Evolutionary conservation across 129 eudicot species (phyloP).

Genomic region (Calendula officinalis): DNA sequence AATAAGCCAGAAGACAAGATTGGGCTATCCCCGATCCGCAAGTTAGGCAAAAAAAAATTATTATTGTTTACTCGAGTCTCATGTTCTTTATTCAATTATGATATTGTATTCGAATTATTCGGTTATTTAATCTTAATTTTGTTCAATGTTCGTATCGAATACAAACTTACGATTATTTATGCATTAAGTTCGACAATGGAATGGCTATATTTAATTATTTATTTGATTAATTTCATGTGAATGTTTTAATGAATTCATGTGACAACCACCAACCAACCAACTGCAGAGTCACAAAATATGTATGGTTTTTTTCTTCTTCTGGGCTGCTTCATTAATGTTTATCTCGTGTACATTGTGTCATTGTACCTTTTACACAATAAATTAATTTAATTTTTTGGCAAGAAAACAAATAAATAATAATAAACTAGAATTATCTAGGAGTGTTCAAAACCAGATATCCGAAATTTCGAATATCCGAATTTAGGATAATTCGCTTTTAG

Average conservation of each 20-base stretch:
- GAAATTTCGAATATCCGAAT: too few relatives aligned
- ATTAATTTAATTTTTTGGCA: background rate
- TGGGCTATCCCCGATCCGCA: conserved; percentile 20
- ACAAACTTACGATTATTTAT: background rate
- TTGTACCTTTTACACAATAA: too few relatives aligned
- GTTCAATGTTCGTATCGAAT: too few relatives aligned
- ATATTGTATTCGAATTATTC: conserved; percentile 15
- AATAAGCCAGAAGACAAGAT: conserved; percentile 19
- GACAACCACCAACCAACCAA: conserved; percentile 15
- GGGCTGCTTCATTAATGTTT: conserved; percentile 19
- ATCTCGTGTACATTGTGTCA: conserved; percentile 3
- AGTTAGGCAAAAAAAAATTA: conserved; percentile 14
- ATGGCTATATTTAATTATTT: conserved; percentile 1
- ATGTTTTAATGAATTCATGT: conserved; percentile 22
- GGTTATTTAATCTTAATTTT: too few relatives aligned
- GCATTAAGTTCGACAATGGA: background rate
- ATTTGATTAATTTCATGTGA: conserved; percentile 18
- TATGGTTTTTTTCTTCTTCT: conserved; percentile 14
- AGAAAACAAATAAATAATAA: background rate
- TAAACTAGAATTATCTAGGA: too few relatives aligned
- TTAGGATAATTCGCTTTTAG: too few relatives aligned
- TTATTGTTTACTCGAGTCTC: conserved; percentile 18
- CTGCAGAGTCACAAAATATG: conserved; percentile 22
- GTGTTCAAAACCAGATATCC: too few relatives aligned
- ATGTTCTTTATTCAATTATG: conserved; percentile 27